These are phyloP conservation scores for Paramyrothecium sp. DNA, from an alignment of 2,329 filamentous ascomycete species.

Conservation along the genomic window DNA sequence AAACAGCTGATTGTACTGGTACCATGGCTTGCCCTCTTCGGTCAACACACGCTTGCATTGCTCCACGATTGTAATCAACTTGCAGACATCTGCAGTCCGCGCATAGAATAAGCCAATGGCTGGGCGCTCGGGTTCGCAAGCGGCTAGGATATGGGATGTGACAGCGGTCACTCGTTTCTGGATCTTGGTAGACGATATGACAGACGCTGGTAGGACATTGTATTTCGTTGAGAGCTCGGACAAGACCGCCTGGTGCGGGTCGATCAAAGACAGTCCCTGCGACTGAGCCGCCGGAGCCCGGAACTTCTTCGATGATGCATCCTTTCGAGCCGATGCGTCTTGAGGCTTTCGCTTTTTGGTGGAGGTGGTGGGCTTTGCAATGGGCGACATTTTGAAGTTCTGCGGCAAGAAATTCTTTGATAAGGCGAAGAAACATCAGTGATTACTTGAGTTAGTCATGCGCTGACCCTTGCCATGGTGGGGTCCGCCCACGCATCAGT, in stretches of 20 bases:
- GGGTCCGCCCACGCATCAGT: too few relatives aligned
- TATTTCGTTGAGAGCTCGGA: slow-evolving; percentile 43
- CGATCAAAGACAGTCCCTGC: slow-evolving; percentile 20
- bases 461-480: not conserved
- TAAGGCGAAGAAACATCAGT: not conserved
- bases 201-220: slow-evolving; percentile 49
- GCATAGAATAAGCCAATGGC: slow-evolving; percentile 49
- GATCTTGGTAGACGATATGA: slow-evolving; percentile 61
- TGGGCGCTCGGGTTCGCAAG: slow-evolving; percentile 8
- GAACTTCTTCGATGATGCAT: slow-evolving; percentile 10
- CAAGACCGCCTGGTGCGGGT: slow-evolving; percentile 41
- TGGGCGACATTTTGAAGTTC: not conserved
- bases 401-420: not conserved
- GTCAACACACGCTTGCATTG: slow-evolving; percentile 58
- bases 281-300: slow-evolving; percentile 4
- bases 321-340: slow-evolving; percentile 1
- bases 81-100: slow-evolving; percentile 52
- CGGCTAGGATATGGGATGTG: slow-evolving; percentile 39
- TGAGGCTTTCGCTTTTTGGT: slow-evolving; percentile 16
- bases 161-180: slow-evolving; percentile 48
- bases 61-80: slow-evolving; percentile 68
- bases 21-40: slow-evolving; percentile 46
- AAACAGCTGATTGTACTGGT: slow-evolving; percentile 57
- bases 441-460: not conserved
- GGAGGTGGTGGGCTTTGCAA: not conserved